Base-by-base conservation (phyloP, 345 rosid species). In the Euclidium syriacum region DNA sequence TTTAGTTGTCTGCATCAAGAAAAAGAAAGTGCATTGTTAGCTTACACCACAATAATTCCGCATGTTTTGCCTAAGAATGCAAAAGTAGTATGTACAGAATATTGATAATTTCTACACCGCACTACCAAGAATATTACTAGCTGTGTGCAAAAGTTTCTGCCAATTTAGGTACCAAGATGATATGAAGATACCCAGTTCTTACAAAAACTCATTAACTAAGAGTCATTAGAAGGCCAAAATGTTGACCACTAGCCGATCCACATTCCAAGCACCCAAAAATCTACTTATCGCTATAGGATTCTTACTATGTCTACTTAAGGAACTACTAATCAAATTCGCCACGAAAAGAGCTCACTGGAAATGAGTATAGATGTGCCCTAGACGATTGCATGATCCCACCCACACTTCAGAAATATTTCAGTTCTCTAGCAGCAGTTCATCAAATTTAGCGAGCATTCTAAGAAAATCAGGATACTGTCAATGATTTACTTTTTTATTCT, bases 1-100 rank as follows among this genome's bases (percentile, higher is more conserved):
- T 77, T 88, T 95, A 62, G 81, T 78, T 78, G 92, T 86, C 99
- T 95, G 87, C 83, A 80, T 33, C 53, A 75, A 49, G 59, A 60
- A 49, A 62, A 48, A 42, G 16, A 40, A 63, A 51, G 18, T n/a
- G 41, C 50, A 57, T 16, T 22, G 23, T 47, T 11, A 36, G 27
- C 56, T 34, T 35, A 25, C 9, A 36, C 58, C 40, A 25, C 4
- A 51, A 25, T 39, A 51, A 16, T 39, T 50, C 52, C 11, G 6
- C 60, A 44, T 25, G 41, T 42, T 60, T 60, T 52, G 23, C 50
- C 27, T 61, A 43, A 33, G 40, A 6, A 42, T 52, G 48, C 14
- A 43, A 18, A 16, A 52, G 18, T 34, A 68, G 3, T 11, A 52
- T 26, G 10, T 10, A 41, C 0, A 15, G 22, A 58, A 48, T 33